Evolutionary conservation across 108 stramenopile genomes (phyloP).

Genomic region (Ochromonas danica): DNA sequence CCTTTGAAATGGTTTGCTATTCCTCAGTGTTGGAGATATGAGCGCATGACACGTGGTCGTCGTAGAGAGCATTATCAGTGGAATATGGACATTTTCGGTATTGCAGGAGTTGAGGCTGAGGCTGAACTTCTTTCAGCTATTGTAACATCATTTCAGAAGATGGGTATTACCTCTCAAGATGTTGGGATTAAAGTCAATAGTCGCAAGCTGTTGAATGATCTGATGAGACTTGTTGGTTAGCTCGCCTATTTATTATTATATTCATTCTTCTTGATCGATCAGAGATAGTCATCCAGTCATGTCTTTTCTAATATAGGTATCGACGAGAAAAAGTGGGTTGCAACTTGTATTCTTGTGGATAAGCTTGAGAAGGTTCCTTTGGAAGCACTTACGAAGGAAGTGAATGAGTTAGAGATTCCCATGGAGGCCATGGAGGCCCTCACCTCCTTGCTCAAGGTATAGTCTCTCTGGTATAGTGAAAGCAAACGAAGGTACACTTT

Average conservation of each 20-base stretch:
- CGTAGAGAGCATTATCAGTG: slow-evolving; percentile 97
- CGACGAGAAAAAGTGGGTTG: slow-evolving; percentile 83
- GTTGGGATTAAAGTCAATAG: slow-evolving; percentile 82
- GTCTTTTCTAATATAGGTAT: slow-evolving; percentile 81
- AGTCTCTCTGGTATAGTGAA: background rate
- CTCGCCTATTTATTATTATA: too few species aligned
- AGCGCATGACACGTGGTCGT: slow-evolving; percentile 94
- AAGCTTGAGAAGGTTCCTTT: slow-evolving; percentile 90
- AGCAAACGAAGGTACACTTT: background rate
- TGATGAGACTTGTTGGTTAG: background rate
- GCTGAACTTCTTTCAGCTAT: slow-evolving; percentile 88
- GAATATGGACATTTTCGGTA: slow-evolving; percentile 80
- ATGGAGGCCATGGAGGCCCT: background rate
- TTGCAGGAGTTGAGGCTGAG: slow-evolving; percentile 83
- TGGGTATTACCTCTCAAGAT: slow-evolving; percentile 80
- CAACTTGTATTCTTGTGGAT: slow-evolving; percentile 91
- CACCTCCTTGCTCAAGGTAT: slow-evolving; percentile 1
- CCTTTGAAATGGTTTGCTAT: slow-evolving; percentile 95
- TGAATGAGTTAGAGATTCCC: background rate
- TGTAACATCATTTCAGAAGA: slow-evolving; percentile 76
- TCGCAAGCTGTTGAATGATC: slow-evolving; percentile 31
- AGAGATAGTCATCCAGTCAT: slow-evolving; percentile 81
- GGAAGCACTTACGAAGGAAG: slow-evolving; percentile 4
- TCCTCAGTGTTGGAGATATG: slow-evolving; percentile 95
- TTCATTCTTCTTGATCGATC: too few species aligned